These are phyloP conservation scores for Posidonia australis DNA, from an alignment of 106 monocot genomes.

Conservation along the genomic window DNA sequence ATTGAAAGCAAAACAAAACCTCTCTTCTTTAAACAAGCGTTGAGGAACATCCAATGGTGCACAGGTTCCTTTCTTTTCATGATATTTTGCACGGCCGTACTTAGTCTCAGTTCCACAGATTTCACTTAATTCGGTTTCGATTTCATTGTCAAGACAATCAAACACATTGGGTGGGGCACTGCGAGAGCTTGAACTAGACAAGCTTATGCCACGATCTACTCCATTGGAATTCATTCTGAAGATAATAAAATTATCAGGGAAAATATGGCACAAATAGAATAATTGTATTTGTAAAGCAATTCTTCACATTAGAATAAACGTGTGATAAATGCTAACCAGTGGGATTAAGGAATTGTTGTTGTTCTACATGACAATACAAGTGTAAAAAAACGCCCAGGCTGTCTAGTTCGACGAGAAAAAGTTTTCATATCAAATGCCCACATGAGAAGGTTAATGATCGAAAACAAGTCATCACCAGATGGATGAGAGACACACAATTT, in stretches of 20 bases:
- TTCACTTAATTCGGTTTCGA: constrained; percentile 6
- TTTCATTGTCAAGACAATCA: constrained; percentile 6
- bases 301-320: no score
- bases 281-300: not conserved
- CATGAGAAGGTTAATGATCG: no score
- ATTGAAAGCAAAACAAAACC: constrained; percentile 17
- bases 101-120: constrained; percentile 17
- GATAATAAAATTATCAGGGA: not conserved
- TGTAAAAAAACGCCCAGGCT: no score
- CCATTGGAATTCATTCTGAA: constrained; percentile 19
- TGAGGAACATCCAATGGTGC: constrained; percentile 17
- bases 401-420: no score
- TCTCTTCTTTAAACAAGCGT: constrained; percentile 24
- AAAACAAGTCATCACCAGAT: no score
- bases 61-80: constrained; percentile 19
- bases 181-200: constrained; percentile 6
- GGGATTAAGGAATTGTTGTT: no score
- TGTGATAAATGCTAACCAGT: no score
- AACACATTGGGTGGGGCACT: constrained; percentile 16
- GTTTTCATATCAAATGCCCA: no score
- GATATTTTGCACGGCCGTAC: constrained; percentile 13
- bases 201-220: constrained; percentile 13
- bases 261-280: not conserved
- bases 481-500: no score
- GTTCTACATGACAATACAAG: no score